Conservation (phyloP, 345 rosid species). For the Brassica carinata region DNA sequence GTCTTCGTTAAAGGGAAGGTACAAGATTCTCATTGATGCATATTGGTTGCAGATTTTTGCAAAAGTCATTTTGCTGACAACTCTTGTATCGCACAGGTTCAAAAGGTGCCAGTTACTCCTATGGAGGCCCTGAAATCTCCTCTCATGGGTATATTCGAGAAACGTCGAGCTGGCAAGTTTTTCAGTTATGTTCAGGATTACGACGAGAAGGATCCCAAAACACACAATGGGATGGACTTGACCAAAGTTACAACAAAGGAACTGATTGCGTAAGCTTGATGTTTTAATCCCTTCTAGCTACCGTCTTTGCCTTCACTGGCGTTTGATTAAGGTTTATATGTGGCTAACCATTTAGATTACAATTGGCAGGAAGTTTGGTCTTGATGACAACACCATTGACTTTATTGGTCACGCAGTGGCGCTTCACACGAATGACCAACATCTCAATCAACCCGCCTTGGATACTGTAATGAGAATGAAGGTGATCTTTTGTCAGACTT, state of each 20-base stretch:
- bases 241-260: slow-evolving; percentile 79
- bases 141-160: slow-evolving; percentile 91
- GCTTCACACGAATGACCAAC: slow-evolving; percentile 71
- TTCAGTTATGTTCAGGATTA: slow-evolving; percentile 92
- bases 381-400: slow-evolving; percentile 91
- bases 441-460: slow-evolving; percentile 72
- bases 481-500: slow-evolving; percentile 45
- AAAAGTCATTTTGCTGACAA: background rate
- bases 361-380: slow-evolving; percentile 65
- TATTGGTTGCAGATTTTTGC: background rate
- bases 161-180: slow-evolving; percentile 90
- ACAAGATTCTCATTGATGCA: background rate
- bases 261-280: slow-evolving; percentile 64
- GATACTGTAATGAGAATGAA: slow-evolving; percentile 86
- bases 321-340: background rate
- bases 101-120: slow-evolving; percentile 94
- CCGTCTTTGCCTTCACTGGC: background rate
- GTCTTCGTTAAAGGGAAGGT: slow-evolving; percentile 95
- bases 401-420: slow-evolving; percentile 96
- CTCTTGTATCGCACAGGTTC: slow-evolving; percentile 48
- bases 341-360: slow-evolving; percentile 24
- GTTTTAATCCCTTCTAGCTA: background rate
- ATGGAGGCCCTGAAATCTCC: slow-evolving; percentile 94
- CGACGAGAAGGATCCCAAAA: slow-evolving; percentile 85
- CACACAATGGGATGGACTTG: slow-evolving; percentile 86